Evolutionary conservation across 2,329 filamentous ascomycete species (phyloP), one percentile per base, ranked within the genome.

Genomic region (Diaporthe velutina): DNA sequence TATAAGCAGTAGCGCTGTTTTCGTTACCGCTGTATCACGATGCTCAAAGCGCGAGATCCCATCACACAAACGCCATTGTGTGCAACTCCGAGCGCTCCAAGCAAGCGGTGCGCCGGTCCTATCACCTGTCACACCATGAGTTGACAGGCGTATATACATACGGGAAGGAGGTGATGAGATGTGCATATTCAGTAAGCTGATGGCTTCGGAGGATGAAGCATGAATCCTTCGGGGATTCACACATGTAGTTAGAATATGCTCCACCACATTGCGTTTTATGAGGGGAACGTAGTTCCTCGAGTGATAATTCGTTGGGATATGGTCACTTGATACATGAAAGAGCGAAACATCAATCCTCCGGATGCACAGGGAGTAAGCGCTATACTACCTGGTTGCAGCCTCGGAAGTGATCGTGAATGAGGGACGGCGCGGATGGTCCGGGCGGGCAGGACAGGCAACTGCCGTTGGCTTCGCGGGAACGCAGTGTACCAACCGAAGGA

Each of bases 131-230:
- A 9, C 33, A n/a, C 10, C 4, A 19, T 3, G 12, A 40, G 22
- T 45, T 28, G 25, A 30, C 7, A 30, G 58, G 1, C n/a, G n/a
- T n/a, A n/a, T n/a, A n/a, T n/a, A n/a, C n/a, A n/a, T n/a, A n/a
- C 5, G 2, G 35, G 19, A 9, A 8, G 38, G 17, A 45, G 38
- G 38, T 64, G 58, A 64, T 3, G 17, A 19, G 8, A 3, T 45
- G 38, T 64, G 38, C 58, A 64, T 64, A 22, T 45, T 42, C 15
- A 12, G 38, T 64, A 15, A 64, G 38, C 58, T 64, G 58, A 64
- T 64, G 25, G 38, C 25, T 4, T 22, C 25, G n/a, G 17, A 40
- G 38, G 22, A 7, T 45, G 25, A 15, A 42, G 25, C 58, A 22
- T 45, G 19, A 13, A 45, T 30, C 58, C 38, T 28, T 61, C 38